Base-by-base conservation (phyloP, 805 yeast genomes). In the Candida ipomoeae region DNA sequence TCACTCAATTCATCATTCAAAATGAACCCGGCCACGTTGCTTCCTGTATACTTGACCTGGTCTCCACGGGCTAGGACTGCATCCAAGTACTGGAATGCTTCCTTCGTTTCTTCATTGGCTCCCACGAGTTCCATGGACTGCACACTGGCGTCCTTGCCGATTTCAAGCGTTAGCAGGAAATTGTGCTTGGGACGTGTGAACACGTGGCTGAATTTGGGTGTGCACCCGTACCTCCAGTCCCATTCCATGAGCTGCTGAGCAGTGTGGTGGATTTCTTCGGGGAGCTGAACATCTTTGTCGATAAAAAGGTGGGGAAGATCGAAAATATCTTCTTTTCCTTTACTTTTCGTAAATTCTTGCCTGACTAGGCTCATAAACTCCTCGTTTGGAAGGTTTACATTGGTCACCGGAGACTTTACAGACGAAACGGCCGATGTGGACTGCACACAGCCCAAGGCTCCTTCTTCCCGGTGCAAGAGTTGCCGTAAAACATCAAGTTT, bases 381-480 rank as follows among this genome's bases (percentile, higher is more conserved):
- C 29, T 26, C 29, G 11, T 26, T 26, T 26, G 29, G 13, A 29
- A 86, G 58, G 1, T 68, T 74, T 14, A 89, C 63, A 61, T 94
- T 94, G 0, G 79, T 67, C 3, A 94, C 95, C n/a, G 82, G 82
- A 0, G 96, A 82, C 44, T 83, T 80, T 3, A 92, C 96, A 29
- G 96, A 88, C 32, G 80, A 82, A 1, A 92, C 89, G 0, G 74
- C 65, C 8, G 84, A 80, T 33, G 73, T 67, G 48, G 82, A 67
- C 17, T 65, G 71, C 1, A 84, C 72, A 1, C 56, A 51, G 0
- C 81, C 82, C 26, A 69, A 56, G 3, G 66, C 56, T 1, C 67
- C 54, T 10, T 68, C 66, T 40, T 74, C 77, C 14, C 83, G 70
- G 34, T 77, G 75, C 51, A 94, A 71, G 13, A 89, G 63, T n/a